A percentile compares a stretch with the other conserved stretches of the same genome.
Conservation (phyloP, 2,329 filamentous ascomycete genomes). For the Pleurostoma richardsiae region DNA sequence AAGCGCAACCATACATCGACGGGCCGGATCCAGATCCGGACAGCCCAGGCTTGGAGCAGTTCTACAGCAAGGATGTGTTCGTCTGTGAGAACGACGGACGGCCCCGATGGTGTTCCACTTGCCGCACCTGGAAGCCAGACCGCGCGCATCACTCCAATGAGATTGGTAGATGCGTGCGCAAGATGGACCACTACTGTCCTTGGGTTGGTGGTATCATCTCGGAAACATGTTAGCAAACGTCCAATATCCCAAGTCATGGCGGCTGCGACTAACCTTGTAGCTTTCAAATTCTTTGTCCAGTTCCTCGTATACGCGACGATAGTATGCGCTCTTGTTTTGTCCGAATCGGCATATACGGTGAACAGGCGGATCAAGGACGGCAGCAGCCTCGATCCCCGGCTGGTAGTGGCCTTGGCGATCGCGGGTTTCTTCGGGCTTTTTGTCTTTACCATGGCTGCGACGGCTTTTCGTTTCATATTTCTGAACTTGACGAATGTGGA, state of each 20-base stretch:
- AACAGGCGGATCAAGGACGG: constrained; percentile 43
- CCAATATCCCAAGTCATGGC: constrained; percentile 1
- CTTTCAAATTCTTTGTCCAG: constrained; percentile 90
- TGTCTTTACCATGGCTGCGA: constrained; percentile 68
- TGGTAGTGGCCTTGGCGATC: constrained; percentile 62
- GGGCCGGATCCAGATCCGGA: constrained; percentile 47
- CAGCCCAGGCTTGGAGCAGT: constrained; percentile 64
- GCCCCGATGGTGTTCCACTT: constrained; percentile 83
- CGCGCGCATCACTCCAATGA: constrained; percentile 83
- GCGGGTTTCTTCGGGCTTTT: constrained; percentile 77
- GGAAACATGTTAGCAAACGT: constrained; percentile 58
- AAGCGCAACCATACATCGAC: constrained; percentile 6
- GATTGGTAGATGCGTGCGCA: constrained; percentile 72
- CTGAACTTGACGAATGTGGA: constrained; percentile 84
- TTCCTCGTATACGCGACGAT: constrained; percentile 71
- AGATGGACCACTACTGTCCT: constrained; percentile 95
- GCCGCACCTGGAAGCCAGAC: constrained; percentile 83
- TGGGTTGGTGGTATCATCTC: constrained; percentile 94
- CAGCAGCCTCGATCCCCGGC: constrained; percentile 46
- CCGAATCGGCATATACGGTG: constrained; percentile 60
- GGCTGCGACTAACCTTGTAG: constrained; percentile 27
- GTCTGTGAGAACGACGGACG: constrained; percentile 76
- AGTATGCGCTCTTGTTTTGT: constrained; percentile 61
- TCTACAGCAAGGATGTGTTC: constrained; percentile 80
- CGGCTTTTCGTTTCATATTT: constrained; percentile 64